Conservation (phyloP, 768 basidiomycete genomes). For the Leccinum longicurvipes region DNA sequence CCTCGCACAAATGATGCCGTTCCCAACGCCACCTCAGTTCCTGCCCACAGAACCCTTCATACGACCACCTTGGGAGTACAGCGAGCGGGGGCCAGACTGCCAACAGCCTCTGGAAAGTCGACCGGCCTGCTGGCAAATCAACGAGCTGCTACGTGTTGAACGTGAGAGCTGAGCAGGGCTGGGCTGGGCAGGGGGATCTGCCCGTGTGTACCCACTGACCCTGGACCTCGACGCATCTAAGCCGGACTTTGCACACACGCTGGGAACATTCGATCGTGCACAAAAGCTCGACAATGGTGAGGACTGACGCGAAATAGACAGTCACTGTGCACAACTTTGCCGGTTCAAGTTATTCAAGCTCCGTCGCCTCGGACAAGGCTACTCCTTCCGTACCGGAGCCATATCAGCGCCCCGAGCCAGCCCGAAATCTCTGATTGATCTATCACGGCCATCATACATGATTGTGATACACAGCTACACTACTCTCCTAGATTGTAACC, state of each 20-base stretch:
- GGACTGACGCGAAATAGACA: neutral
- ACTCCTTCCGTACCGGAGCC: neutral
- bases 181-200: neutral
- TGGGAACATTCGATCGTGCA: neutral
- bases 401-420: neutral
- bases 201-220: neutral
- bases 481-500: neutral
- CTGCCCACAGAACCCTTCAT: neutral
- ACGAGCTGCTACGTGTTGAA: neutral
- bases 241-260: neutral
- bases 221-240: neutral
- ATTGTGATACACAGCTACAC: neutral
- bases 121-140: neutral
- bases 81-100: neutral
- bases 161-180: neutral
- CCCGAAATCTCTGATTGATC: neutral
- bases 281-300: neutral
- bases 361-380: neutral
- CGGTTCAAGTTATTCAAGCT: neutral
- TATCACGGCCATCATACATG: neutral
- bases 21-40: slow-evolving; percentile 7
- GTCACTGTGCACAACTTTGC: too few species aligned
- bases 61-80: neutral
- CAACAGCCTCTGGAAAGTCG: neutral
- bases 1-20: neutral